Evolutionary conservation across 2,329 filamentous ascomycete species (phyloP), one percentile per base, ranked within the genome.

Genomic region (Volutella citrinella): DNA sequence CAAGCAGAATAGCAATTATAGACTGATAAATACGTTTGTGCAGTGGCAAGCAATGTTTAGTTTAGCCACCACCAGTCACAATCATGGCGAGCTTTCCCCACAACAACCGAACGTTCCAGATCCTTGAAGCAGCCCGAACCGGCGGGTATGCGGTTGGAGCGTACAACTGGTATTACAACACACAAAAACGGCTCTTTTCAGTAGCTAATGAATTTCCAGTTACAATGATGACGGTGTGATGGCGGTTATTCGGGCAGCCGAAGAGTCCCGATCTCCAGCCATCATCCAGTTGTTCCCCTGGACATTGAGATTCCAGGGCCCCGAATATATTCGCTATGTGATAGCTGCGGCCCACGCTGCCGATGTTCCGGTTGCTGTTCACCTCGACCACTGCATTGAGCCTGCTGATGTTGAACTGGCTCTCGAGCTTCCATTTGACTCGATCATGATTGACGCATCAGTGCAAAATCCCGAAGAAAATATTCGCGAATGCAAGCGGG

Each of bases 251-350:
- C 68, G 70, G 42, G 79, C 79, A 13, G 79, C 79, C 19, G 77
- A 82, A 59, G 64, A 65, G 22, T 77, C 77, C 43, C 63, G 65
- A 25, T 77, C 77, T 0, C 77, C 79, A 0, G 68, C 77, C 11
- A 79, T 82, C 57, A 76, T 82, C 55, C 76, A 80, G 23, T 69
- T 83, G 43, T 83, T 83, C 54, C 79, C 79, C 10, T 82, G 79
- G 79, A 78, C 78, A 0, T 62, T 81, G 22, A 63, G 72, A 27
- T 82, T 79, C 57, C 75, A 76, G 10, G 68, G 70, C 21, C 61
- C 64, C 3, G 46, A 69, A 19, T 66, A 74, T 29, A 62, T 73
- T 5, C 61, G 64, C 43, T 67, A 68, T 20, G 69, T 68, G 10
- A 63, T 68, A 18, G 62, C 64, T 30, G 72, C 71, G 27, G 69